A percentile compares a stretch with the other conserved stretches of the same genome.
phyloP scores from a whole-genome alignment of 176 grass and related monocot genomes.

The Bolboschoenus planiculmis region DNA sequence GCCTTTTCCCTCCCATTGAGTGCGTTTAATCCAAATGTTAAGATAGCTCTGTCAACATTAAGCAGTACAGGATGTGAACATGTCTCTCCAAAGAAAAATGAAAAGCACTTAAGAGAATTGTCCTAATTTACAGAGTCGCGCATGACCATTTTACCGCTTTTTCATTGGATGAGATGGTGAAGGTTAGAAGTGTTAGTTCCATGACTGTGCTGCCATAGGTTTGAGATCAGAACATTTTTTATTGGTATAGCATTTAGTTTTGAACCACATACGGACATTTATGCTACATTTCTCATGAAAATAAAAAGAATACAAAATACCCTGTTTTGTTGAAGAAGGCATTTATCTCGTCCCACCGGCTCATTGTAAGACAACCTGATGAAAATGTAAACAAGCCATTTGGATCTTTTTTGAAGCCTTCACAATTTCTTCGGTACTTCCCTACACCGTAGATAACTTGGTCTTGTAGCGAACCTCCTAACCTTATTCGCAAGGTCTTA shows the following conservation, averaged over 20 bases:
- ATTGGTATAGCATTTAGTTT: not conserved
- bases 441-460: constrained; percentile 41
- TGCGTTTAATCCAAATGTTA: constrained; percentile 65
- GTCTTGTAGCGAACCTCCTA: constrained; percentile 58
- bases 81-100: not conserved
- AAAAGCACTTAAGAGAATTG: not conserved
- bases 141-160: not conserved
- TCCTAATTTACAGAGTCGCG: not conserved
- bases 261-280: not conserved
- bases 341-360: constrained; percentile 47
- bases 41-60: constrained; percentile 28
- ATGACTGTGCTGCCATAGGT: too few relatives aligned
- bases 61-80: not conserved
- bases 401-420: constrained; percentile 22
- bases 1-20: constrained; percentile 33
- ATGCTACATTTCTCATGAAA: not conserved
- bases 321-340: constrained; percentile 39
- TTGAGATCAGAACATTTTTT: not conserved
- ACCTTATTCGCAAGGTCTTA: constrained; percentile 35
- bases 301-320: constrained; percentile 9
- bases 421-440: constrained; percentile 9
- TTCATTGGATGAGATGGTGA: not conserved
- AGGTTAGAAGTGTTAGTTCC: not conserved
- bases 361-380: constrained; percentile 39
- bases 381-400: constrained; percentile 42